Conservation (phyloP, 257 asterid genomes). For the Lantana camara region DNA sequence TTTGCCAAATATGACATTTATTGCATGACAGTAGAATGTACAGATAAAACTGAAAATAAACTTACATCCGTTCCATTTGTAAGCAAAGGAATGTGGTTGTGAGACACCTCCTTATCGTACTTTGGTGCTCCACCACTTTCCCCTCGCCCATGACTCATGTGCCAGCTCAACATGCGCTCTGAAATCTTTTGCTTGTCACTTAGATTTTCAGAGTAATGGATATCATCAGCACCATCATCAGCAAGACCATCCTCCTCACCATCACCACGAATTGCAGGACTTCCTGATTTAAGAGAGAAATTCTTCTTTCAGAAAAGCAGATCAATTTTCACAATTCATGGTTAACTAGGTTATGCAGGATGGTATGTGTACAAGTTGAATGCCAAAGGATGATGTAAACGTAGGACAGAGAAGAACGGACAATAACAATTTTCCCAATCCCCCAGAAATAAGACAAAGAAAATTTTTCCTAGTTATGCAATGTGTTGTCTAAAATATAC, state of each 20-base stretch:
- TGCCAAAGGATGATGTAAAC: neutral
- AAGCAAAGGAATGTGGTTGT: constrained; percentile 87
- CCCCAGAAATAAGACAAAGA: neutral
- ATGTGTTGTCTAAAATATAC: neutral
- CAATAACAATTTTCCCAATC: neutral
- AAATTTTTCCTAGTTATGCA: constrained; percentile 15
- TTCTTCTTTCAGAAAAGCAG: constrained; percentile 25
- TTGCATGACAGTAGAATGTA: constrained; percentile 8
- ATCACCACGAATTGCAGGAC: constrained; percentile 89
- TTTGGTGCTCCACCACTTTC: constrained; percentile 73
- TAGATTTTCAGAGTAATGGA: constrained; percentile 59
- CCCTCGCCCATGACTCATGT: constrained; percentile 69
- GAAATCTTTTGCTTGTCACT: constrained; percentile 78
- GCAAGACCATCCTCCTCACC: constrained; percentile 64
- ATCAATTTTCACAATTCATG: constrained; percentile 11
- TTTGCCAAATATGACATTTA: constrained; percentile 1
- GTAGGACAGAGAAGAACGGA: neutral
- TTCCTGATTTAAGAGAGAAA: constrained; percentile 52
- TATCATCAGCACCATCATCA: constrained; percentile 58
- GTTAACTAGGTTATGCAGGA: neutral
- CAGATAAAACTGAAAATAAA: constrained; percentile 23
- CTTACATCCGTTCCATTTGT: constrained; percentile 96
- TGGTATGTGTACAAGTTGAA: constrained; percentile 1
- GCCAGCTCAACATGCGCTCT: constrained; percentile 98
- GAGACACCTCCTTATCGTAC: constrained; percentile 91